These are phyloP conservation scores for Kwoniella sp. DNA, from an alignment of 768 basidiomycete species.

Conservation along the genomic window DNA sequence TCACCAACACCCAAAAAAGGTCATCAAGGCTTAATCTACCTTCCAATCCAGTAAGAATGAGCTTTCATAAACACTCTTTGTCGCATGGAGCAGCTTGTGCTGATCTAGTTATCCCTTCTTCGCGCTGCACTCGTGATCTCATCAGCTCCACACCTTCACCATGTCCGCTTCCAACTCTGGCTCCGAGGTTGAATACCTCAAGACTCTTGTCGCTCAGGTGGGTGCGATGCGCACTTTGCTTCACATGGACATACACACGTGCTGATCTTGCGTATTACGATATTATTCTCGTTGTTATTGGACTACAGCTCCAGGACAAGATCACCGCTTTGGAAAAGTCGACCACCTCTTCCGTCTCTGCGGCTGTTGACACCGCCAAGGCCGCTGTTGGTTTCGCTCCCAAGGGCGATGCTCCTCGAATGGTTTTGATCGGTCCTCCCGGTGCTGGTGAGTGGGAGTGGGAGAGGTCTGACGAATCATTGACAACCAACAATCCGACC, in stretches of 20 bases:
- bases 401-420: conserved; percentile 68
- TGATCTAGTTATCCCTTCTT: neutral
- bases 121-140: too few species aligned
- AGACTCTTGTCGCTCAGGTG: conserved; percentile 77
- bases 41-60: neutral
- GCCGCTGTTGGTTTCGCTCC: conserved; percentile 56
- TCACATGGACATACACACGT: too few species aligned
- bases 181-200: conserved; percentile 88
- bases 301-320: conserved; percentile 73
- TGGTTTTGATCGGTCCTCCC: conserved; percentile 93
- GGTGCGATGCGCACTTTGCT: too few species aligned
- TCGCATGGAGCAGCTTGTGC: neutral
- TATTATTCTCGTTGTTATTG: neutral
- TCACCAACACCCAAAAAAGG: neutral
- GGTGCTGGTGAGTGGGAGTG: conserved; percentile 77
- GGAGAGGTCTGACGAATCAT: too few species aligned
- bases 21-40: neutral
- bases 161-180: conserved; percentile 32
- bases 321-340: conserved; percentile 75
- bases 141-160: neutral
- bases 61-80: too few species aligned
- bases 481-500: too few species aligned
- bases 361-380: conserved; percentile 59
- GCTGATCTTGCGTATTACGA: too few species aligned
- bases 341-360: conserved; percentile 46